Base-by-base conservation (phyloP, 805 yeast species). In the Saccharomycodes ludwigii region DNA sequence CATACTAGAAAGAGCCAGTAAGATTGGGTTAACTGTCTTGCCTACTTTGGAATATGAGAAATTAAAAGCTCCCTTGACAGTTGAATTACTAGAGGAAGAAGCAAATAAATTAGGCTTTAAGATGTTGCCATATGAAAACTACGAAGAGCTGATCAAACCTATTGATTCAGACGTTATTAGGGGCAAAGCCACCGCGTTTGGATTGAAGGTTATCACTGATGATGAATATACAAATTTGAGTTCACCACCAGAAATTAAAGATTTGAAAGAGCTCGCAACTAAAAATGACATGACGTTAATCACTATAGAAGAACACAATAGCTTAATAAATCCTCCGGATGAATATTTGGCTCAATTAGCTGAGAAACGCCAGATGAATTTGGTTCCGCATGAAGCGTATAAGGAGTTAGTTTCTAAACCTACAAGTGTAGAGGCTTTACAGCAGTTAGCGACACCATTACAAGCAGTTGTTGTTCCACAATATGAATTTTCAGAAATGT, bases 1-100 rank as follows among this genome's bases (percentile, higher is more conserved):
- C 19, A 34, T 59, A 19, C 36, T 34, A 15, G 40, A 42, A 7
- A 52, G 51, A 26, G 56, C 65, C 4, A 20, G 33, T 7, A 33
- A 29, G 6, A 49, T 41, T 32, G 57, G 59, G 5, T 38, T 48
- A 13, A 43, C 43, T 13, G 39, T 50, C 31, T 36, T 57, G 14
- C 47, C 49, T 12, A 34, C 33, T 20, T 35, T 30, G 6, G 51
- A 38, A 7, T 50, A 52, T 30, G 37, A 39, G 18, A 26, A 27
- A 14, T 39, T 44, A 4, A 14, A 7, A 22, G n/a, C n/a, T n/a
- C n/a, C n/a, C n/a, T n/a, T n/a, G n/a, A n/a, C 23, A n/a, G 16
- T 21, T 27, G 34, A 32, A 12, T 19, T 32, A 5, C 11, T 18
- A 18, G 11, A 22, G 11, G 12, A 27, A 17, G 34, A 23, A 6